phyloP scores from a whole-genome alignment of 371 early-diverging fungal species.

The Mucor sp. region DNA sequence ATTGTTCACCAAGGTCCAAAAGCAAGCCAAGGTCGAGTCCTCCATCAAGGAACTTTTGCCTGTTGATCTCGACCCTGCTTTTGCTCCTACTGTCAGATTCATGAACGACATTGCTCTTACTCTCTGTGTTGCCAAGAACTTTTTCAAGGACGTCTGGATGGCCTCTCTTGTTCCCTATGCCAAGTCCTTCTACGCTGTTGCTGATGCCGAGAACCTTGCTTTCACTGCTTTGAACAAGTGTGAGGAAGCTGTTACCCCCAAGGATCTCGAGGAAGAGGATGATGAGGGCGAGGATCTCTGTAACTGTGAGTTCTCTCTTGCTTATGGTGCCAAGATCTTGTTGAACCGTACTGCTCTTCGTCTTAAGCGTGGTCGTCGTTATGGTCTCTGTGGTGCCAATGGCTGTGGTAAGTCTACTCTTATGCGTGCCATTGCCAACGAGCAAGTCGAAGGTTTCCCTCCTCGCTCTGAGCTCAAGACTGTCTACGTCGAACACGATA shows the following conservation, averaged over 20 bases:
- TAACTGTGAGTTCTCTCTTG: constrained; percentile 79
- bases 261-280: constrained; percentile 55
- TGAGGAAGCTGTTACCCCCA: constrained; percentile 43
- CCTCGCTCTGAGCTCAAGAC: constrained; percentile 66
- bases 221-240: constrained; percentile 38
- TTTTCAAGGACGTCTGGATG: constrained; percentile 41
- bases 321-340: constrained; percentile 83
- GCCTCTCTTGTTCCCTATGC: constrained; percentile 53
- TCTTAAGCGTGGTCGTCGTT: constrained; percentile 77
- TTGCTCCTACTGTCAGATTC: constrained; percentile 36
- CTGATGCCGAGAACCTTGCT: constrained; percentile 30
- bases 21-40: constrained; percentile 45
- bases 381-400: constrained; percentile 84
- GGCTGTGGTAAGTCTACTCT: constrained; percentile 91
- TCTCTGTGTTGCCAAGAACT: constrained; percentile 42
- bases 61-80: constrained; percentile 22
- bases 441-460: constrained; percentile 81
- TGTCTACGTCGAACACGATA: constrained; percentile 78
- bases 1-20: constrained; percentile 42
- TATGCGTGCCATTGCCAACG: constrained; percentile 79
- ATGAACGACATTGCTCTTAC: constrained; percentile 45
- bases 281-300: constrained; percentile 79
- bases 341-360: constrained; percentile 75
- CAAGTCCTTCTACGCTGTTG: constrained; percentile 53
- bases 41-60: constrained; percentile 45